Conservation (phyloP, 2,329 filamentous ascomycete genomes). For the Fusarium albosuccineum region DNA sequence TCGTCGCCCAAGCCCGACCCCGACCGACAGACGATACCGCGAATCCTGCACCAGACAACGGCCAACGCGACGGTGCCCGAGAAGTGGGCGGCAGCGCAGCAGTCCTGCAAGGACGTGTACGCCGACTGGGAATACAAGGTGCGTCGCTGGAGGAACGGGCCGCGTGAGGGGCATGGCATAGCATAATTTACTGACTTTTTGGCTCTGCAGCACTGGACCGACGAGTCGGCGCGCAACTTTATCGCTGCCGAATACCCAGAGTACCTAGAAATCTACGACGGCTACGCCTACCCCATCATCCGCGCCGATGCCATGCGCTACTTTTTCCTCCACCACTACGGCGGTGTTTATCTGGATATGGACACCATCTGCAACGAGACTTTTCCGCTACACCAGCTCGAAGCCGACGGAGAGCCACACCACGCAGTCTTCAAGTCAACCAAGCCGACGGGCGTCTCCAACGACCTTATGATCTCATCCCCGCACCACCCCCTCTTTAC, state of each 20-base stretch:
- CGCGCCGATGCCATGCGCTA: constrained; percentile 80
- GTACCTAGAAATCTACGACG: constrained; percentile 78
- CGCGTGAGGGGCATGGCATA: background rate
- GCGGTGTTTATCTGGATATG: constrained; percentile 78
- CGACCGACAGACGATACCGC: constrained; percentile 77
- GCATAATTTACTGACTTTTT: background rate
- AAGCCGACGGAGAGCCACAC: constrained; percentile 37
- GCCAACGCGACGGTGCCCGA: constrained; percentile 76
- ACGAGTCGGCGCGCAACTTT: constrained; percentile 74
- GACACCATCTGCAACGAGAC: constrained; percentile 49
- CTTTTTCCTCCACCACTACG: constrained; percentile 78
- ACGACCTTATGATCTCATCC: constrained; percentile 82
- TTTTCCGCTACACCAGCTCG: constrained; percentile 47
- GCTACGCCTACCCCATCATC: constrained; percentile 78
- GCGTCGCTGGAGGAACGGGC: constrained; percentile 37
- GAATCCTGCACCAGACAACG: constrained; percentile 83
- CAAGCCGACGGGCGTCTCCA: constrained; percentile 81
- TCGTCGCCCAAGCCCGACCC: constrained; percentile 80
- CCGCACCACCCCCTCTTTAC: constrained; percentile 82
- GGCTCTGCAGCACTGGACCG: constrained; percentile 74
- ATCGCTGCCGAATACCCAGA: constrained; percentile 77
- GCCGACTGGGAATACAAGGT: constrained; percentile 81
- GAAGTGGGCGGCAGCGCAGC: constrained; percentile 74
- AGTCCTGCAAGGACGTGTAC: constrained; percentile 76
- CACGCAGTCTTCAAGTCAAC: constrained; percentile 61